phyloP scores from a whole-genome alignment of 75 land plant genomes.

The Selaginella moellendorffii region DNA sequence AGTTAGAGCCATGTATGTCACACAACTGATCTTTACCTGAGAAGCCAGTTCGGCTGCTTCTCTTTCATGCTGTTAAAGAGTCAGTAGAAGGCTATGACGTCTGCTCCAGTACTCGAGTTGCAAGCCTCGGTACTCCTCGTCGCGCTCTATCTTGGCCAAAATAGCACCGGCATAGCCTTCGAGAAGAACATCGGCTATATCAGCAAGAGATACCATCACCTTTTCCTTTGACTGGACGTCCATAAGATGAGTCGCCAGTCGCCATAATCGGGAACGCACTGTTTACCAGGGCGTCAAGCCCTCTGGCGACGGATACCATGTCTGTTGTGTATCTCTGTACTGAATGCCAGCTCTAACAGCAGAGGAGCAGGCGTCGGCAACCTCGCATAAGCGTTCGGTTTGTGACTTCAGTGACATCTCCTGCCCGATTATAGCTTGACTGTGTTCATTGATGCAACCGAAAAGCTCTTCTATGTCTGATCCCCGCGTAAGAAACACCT shows the following conservation, averaged over 20 bases:
- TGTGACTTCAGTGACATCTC: constrained; percentile 35
- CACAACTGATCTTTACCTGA: constrained; percentile 23
- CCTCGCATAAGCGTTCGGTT: constrained; percentile 55
- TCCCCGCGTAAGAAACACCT: constrained; percentile 88
- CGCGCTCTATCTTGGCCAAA: constrained; percentile 66
- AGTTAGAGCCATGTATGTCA: not conserved
- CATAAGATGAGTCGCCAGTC: constrained; percentile 45
- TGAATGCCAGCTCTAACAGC: constrained; percentile 36
- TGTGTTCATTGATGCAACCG: constrained; percentile 47
- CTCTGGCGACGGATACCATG: constrained; percentile 91
- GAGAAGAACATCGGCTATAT: constrained; percentile 53
- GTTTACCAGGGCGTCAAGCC: constrained; percentile 84
- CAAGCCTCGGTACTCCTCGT: constrained; percentile 59
- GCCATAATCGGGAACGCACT: constrained; percentile 75
- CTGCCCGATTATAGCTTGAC: constrained; percentile 29
- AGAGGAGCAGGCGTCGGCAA: constrained; percentile 48
- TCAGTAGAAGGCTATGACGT: constrained; percentile 56
- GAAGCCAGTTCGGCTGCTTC: constrained; percentile 25
- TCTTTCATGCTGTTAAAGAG: constrained; percentile 46
- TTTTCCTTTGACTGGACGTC: constrained; percentile 31
- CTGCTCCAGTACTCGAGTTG: constrained; percentile 50
- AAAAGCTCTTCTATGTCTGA: constrained; percentile 82
- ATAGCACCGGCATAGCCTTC: constrained; percentile 66
- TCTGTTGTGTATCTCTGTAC: constrained; percentile 48
- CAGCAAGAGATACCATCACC: constrained; percentile 44